Conservation (phyloP, 352 stramenopile species). For the Phytophthora pisi region DNA sequence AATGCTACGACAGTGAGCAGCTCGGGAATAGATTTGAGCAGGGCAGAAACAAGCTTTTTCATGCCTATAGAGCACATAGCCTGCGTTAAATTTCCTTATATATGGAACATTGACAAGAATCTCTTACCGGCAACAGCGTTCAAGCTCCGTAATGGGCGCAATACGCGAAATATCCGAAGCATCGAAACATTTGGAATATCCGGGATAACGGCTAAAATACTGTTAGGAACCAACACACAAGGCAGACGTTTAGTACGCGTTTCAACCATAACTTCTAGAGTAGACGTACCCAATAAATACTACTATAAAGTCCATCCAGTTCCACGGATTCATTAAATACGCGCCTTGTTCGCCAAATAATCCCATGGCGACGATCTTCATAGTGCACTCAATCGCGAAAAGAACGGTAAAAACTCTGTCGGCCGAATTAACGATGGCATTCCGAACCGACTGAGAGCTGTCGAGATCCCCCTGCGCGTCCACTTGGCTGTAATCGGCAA, state of each 20-base stretch:
- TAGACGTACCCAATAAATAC: constrained; percentile 76
- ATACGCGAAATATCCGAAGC: constrained; percentile 63
- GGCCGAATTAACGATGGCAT: constrained; percentile 64
- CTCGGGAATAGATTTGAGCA: constrained; percentile 79
- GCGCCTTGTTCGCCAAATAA: constrained; percentile 65
- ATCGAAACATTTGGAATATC: constrained; percentile 70
- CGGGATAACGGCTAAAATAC: constrained; percentile 67
- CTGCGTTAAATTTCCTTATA: background rate
- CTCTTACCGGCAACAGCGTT: constrained; percentile 63
- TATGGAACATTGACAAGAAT: background rate
- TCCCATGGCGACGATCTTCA: constrained; percentile 92
- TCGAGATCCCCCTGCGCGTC: constrained; percentile 48
- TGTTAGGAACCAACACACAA: constrained; percentile 17
- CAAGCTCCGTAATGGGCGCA: constrained; percentile 61
- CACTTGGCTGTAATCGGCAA: constrained; percentile 79
- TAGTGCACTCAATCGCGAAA: constrained; percentile 88
- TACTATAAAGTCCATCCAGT: constrained; percentile 91
- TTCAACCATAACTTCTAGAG: background rate
- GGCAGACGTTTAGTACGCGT: background rate
- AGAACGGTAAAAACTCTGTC: constrained; percentile 64
- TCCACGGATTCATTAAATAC: constrained; percentile 91
- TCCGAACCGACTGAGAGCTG: constrained; percentile 45
- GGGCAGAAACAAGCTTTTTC: constrained; percentile 75
- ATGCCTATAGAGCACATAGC: constrained; percentile 45
- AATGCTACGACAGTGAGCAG: constrained; percentile 83